Conservation (phyloP, 345 rosid genomes). For the Schrenkiella parvula region DNA sequence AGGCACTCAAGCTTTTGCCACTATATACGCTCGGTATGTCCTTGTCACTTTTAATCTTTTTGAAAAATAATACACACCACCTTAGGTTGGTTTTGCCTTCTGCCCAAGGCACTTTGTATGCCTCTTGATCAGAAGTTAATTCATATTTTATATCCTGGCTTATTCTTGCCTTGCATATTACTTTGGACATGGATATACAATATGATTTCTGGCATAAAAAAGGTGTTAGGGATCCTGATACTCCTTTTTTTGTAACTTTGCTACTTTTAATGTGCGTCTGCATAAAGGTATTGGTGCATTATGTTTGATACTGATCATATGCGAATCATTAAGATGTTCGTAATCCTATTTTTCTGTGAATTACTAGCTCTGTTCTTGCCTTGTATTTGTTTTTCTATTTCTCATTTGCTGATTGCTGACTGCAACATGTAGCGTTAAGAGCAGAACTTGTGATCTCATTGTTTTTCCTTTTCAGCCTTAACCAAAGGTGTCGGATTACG, state of each 20-base stretch:
- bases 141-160: background rate
- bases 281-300: background rate
- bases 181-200: background rate
- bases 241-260: background rate
- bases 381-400: background rate
- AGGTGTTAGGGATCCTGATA: background rate
- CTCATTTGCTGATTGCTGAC: background rate
- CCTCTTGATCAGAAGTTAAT: background rate
- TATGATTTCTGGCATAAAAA: background rate
- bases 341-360: background rate
- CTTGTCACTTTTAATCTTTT: background rate
- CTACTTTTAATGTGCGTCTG: background rate
- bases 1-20: constrained; percentile 95
- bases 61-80: background rate
- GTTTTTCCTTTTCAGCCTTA: constrained; percentile 51
- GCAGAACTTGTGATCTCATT: constrained; percentile 3
- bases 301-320: constrained; percentile 14
- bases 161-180: background rate
- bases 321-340: background rate
- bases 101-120: background rate
- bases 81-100: background rate
- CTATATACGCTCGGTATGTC: constrained; percentile 83
- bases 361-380: background rate
- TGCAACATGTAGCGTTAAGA: background rate
- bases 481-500: constrained; percentile 76